Evolutionary conservation across 2,329 filamentous ascomycete genomes (phyloP), one percentile per base, ranked within the genome.

Genomic region (Venturia carpophila): DNA sequence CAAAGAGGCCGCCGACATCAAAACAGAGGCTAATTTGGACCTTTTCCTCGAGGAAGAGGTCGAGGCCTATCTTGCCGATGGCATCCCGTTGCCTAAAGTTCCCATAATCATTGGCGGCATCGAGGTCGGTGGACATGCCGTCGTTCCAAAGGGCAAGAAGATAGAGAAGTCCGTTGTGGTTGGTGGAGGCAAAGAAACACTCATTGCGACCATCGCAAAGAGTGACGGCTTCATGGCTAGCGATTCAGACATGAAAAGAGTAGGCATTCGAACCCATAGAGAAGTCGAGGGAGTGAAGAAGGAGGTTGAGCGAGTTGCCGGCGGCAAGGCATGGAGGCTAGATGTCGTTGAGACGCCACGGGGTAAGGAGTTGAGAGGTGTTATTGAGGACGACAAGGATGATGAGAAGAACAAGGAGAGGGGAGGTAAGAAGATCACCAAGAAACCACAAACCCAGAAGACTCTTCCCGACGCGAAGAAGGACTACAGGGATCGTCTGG

Each of bases 291-390:
- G 86, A 58, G 79, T 96, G 72, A 83, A 83, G 70, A 82, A 86
- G 68, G 80, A 90, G 71, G 76, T 96, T 66, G 82, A 89, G 72
- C 83, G 85, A 70, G 72, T 89, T 49, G 90, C 90, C 0, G 84
- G 86, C 2, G 85, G 87, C 9, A 84, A 86, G 68, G 85, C 86
- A 19, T 96, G 92, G 91, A 89, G 87, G 70, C 78, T 96, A 66
- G 90, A 94, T 74, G 80, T 94, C 17, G 84, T 94, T 0, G 88
- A 94, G 71, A 80, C 85, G 13, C 83, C 87, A 1, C 81, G 83
- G 5, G 81, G 83, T 27, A 78, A 84, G 67, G 87, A 91, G 72
- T 84, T 93, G 49, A 79, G 88, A 56, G 90, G 88, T 0, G 84
- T 90, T 52, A 82, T 93, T 62, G 68, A 42, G 21, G 69, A 70